These are phyloP conservation scores for Thermothelomyces thermophilus DNA, from an alignment of 2,329 filamentous ascomycete species.

Conservation along the genomic window DNA sequence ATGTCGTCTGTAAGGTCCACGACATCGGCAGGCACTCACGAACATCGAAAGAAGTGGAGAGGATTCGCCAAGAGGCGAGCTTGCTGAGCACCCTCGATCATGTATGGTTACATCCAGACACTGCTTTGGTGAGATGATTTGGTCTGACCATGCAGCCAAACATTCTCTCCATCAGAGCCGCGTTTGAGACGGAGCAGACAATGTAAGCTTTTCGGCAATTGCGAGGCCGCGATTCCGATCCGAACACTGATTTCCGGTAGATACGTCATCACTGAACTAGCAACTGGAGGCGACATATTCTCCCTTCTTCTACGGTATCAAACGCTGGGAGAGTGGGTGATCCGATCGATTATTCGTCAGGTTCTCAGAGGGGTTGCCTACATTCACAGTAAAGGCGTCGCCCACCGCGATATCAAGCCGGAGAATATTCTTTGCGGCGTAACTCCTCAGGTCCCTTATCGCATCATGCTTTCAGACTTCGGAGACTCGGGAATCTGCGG, in stretches of 20 bases:
- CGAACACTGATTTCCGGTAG: conserved; percentile 27
- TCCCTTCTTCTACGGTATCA: conserved; percentile 39
- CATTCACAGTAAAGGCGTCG: conserved; percentile 43
- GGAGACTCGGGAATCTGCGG: conserved; percentile 40
- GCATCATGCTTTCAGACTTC: conserved; percentile 48
- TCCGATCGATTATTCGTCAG: conserved; percentile 42
- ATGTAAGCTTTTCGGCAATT: conserved; percentile 33
- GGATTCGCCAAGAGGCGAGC: conserved; percentile 43
- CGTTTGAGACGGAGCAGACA: conserved; percentile 41
- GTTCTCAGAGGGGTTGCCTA: conserved; percentile 41
- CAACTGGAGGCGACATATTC: conserved; percentile 48
- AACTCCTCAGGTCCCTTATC: conserved; percentile 37
- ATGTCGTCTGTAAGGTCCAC: conserved; percentile 64
- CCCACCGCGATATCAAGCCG: conserved; percentile 49
- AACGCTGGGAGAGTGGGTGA: conserved; percentile 36
- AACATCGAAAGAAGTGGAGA: conserved; percentile 29
- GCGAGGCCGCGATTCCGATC: background rate
- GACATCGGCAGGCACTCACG: conserved; percentile 28
- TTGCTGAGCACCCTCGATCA: conserved; percentile 48
- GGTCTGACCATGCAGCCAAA: conserved; percentile 40
- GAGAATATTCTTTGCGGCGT: conserved; percentile 47
- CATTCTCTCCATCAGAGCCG: conserved; percentile 45
- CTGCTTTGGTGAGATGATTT: background rate
- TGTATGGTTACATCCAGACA: conserved; percentile 30
- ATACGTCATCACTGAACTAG: conserved; percentile 52